These are phyloP conservation scores for Phialemonium atrogriseum DNA, from an alignment of 2,329 filamentous ascomycete species.

Conservation along the genomic window DNA sequence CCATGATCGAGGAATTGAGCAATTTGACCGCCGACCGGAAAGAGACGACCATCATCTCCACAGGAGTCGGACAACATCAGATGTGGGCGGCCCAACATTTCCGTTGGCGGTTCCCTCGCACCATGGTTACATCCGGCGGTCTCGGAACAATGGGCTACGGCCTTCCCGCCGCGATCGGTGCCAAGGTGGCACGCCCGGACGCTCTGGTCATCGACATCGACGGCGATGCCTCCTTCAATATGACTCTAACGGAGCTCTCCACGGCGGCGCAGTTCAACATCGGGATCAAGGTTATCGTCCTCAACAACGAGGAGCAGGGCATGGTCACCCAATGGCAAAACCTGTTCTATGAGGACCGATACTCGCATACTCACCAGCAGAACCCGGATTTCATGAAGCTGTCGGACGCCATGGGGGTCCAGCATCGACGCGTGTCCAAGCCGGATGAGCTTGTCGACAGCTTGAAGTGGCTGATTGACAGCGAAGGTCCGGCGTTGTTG, in stretches of 20 bases:
- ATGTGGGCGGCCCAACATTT: constrained; percentile 99
- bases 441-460: constrained; percentile 69
- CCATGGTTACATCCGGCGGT: constrained; percentile 94
- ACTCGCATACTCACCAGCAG: constrained; percentile 82
- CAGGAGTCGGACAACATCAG: constrained; percentile 95
- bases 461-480: constrained; percentile 81
- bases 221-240: constrained; percentile 97
- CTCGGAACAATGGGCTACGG: constrained; percentile 95
- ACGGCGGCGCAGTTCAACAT: constrained; percentile 95
- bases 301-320: constrained; percentile 97
- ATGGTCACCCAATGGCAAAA: constrained; percentile 99
- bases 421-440: constrained; percentile 62
- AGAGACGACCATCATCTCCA: constrained; percentile 78
- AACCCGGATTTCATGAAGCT: constrained; percentile 97
- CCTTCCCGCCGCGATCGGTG: constrained; percentile 88
- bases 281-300: constrained; percentile 84
- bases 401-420: constrained; percentile 82
- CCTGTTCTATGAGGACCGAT: constrained; percentile 93
- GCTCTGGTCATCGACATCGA: constrained; percentile 92
- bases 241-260: constrained; percentile 93
- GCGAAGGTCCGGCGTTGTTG: constrained; percentile 83
- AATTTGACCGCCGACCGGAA: constrained; percentile 74
- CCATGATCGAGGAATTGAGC: constrained; percentile 83
- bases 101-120: constrained; percentile 83
- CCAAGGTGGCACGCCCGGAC: constrained; percentile 72